Evolutionary conservation across 768 basidiomycete genomes (phyloP), one percentile per base, ranked within the genome.

Genomic region (Peribolospora baueri): DNA sequence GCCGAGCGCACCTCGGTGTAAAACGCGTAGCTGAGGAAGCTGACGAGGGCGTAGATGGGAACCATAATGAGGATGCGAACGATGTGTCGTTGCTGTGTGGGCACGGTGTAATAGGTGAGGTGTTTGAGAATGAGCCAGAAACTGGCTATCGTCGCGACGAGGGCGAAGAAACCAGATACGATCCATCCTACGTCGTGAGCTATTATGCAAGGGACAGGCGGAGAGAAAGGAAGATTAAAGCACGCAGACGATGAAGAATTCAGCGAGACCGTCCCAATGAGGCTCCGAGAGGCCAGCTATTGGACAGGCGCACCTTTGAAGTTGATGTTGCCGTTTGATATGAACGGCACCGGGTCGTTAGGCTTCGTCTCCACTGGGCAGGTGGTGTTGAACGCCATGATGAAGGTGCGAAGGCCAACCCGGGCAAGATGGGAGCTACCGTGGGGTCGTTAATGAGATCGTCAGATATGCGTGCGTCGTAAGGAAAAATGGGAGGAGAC

Each of bases 1-100:
- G 8, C 48, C 2, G n/a, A 25, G 6, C 42, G 41, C 11, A 10
- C 60, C 13, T 57, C 13, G 62, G 78, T 79, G 78, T 79, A 82
- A 68, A 78, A 80, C 40, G 81, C 66, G 66, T 78, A 84, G 4
- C 80, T 80, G 1, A 75, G 72, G 55, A 79, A 72, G 61, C 76
- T 79, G 65, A 80, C 75, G 45, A 74, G 62, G 7, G 79, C 76
- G 63, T 85, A 85, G 41, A 82, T 71, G 2, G 81, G 80, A 3
- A 82, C 80, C 77, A 85, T 78, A 66, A 84, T 76, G 36, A 85
- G 71, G 14, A 84, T 68, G 7, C 82, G 77, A 50, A 82, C 73
- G 60, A 82, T 80, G 63, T 81, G 56, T 0, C 55, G 51, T 43
- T 65, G 62, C 52, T 59, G 55, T 0, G 36, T 11, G 13, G 42